These are phyloP conservation scores for Pythium pyrilobum DNA, from an alignment of 352 stramenopile genomes.

Conservation along the genomic window DNA sequence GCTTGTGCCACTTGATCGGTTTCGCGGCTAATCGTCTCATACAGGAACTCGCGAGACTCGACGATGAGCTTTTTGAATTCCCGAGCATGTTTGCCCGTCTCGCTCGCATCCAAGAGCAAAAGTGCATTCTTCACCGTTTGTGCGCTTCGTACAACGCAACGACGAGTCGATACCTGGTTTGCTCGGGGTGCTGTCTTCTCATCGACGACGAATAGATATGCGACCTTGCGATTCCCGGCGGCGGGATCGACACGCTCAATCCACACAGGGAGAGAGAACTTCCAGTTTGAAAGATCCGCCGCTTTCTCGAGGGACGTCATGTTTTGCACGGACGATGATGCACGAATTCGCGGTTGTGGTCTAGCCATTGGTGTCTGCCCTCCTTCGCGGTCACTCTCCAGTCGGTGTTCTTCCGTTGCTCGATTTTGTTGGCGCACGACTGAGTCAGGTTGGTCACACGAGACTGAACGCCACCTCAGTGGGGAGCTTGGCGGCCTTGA, in stretches of 20 bases:
- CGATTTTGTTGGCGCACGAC: conserved; percentile 13
- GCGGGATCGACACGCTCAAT: conserved; percentile 59
- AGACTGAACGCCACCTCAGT: conserved; percentile 18
- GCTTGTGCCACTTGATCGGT: conserved; percentile 33
- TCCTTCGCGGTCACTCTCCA: not conserved
- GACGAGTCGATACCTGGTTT: conserved; percentile 6
- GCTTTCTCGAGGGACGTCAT: conserved; percentile 23
- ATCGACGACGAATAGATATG: conserved; percentile 56
- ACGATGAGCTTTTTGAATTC: conserved; percentile 45
- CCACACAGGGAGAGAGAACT: conserved; percentile 63
- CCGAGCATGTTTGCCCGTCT: conserved; percentile 20
- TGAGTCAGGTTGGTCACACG: conserved; percentile 17
- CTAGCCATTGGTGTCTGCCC: too few species aligned
- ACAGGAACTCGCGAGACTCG: conserved; percentile 63
- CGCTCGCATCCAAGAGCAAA: conserved; percentile 30
- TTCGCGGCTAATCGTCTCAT: conserved; percentile 59
- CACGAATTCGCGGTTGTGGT: conserved; percentile 13
- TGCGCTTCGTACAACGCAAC: conserved; percentile 48
- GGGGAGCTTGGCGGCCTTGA: conserved; percentile 3
- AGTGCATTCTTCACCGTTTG: conserved; percentile 58
- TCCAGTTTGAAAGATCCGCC: conserved; percentile 28
- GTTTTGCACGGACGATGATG: conserved; percentile 17
- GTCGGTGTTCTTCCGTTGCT: not conserved
- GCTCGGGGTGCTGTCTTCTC: conserved; percentile 13
- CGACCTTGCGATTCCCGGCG: conserved; percentile 54